phyloP scores from a whole-genome alignment of 2,329 filamentous ascomycete genomes.

The Anthostomella pinea region DNA sequence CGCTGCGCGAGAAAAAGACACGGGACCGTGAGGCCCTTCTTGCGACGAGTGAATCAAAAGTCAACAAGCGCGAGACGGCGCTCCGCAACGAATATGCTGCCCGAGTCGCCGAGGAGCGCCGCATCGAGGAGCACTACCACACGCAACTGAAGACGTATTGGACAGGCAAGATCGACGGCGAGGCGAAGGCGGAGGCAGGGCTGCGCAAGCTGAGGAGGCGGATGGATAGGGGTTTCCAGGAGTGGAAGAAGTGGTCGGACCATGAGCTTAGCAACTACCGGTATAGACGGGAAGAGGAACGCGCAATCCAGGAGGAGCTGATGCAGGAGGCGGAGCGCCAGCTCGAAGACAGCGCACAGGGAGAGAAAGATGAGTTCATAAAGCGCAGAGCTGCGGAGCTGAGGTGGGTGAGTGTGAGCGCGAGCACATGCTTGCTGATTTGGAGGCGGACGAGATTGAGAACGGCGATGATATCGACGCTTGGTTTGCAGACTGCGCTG shows the following conservation, averaged over 20 bases:
- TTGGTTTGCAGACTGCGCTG: slow-evolving; percentile 22
- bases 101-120: slow-evolving; percentile 40
- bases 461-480: slow-evolving; percentile 28
- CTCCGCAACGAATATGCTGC: slow-evolving; percentile 40
- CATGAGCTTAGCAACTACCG: slow-evolving; percentile 38
- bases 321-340: slow-evolving; percentile 38
- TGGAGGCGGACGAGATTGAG: slow-evolving; percentile 43
- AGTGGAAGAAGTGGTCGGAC: slow-evolving; percentile 41
- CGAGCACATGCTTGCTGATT: slow-evolving; percentile 38
- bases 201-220: slow-evolving; percentile 35
- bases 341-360: slow-evolving; percentile 24
- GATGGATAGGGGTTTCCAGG: slow-evolving; percentile 41
- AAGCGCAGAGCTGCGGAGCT: slow-evolving; percentile 41
- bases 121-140: slow-evolving; percentile 44
- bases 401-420: slow-evolving; percentile 49
- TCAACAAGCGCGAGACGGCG: slow-evolving; percentile 33
- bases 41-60: slow-evolving; percentile 23
- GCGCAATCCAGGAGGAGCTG: slow-evolving; percentile 39
- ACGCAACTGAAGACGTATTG: slow-evolving; percentile 38
- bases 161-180: slow-evolving; percentile 32
- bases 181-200: slow-evolving; percentile 28
- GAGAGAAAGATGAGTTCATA: slow-evolving; percentile 31
- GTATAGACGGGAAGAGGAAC: slow-evolving; percentile 38
- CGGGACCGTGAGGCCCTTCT: slow-evolving; percentile 31
- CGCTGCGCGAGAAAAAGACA: slow-evolving; percentile 34